A percentile compares a stretch with the other conserved stretches of the same genome.
phyloP scores from a whole-genome alignment of 768 basidiomycete genomes.

The Amanita pallidorosea region DNA sequence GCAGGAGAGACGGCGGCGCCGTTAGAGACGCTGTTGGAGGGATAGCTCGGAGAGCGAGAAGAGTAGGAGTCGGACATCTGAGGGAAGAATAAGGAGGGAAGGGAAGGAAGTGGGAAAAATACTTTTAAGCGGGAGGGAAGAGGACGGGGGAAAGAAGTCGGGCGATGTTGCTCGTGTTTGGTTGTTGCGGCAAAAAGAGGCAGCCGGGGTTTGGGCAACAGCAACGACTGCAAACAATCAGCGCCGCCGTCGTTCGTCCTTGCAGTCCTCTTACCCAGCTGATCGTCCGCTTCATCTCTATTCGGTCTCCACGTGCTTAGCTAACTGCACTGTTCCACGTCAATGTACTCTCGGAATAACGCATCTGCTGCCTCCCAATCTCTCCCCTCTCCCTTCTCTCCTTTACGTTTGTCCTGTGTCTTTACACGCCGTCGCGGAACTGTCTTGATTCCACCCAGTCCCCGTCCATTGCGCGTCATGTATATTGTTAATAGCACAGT shows the following conservation, averaged over 20 bases:
- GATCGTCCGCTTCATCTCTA: constrained; percentile 7
- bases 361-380: constrained; percentile 10
- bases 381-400: background rate
- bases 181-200: constrained; percentile 25
- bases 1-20: constrained; percentile 50
- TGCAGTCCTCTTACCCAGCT: constrained; percentile 21
- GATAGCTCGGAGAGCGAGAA: constrained; percentile 52
- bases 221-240: constrained; percentile 22
- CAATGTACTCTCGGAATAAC: constrained; percentile 33
- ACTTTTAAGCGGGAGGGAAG: constrained; percentile 42
- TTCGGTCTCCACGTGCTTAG: no score
- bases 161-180: constrained; percentile 39
- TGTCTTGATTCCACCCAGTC: background rate
- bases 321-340: constrained; percentile 19
- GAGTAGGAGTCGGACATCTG: constrained; percentile 77
- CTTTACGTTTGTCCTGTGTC: no score
- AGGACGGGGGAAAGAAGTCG: constrained; percentile 43
- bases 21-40: constrained; percentile 50
- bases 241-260: background rate
- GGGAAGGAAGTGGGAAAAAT: constrained; percentile 26
- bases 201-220: constrained; percentile 44
- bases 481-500: constrained; percentile 8
- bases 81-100: constrained; percentile 15
- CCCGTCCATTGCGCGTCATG: constrained; percentile 1
- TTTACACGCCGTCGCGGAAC: no score